phyloP scores from a whole-genome alignment of 805 yeast species.

The Nakazawaea peltata region DNA sequence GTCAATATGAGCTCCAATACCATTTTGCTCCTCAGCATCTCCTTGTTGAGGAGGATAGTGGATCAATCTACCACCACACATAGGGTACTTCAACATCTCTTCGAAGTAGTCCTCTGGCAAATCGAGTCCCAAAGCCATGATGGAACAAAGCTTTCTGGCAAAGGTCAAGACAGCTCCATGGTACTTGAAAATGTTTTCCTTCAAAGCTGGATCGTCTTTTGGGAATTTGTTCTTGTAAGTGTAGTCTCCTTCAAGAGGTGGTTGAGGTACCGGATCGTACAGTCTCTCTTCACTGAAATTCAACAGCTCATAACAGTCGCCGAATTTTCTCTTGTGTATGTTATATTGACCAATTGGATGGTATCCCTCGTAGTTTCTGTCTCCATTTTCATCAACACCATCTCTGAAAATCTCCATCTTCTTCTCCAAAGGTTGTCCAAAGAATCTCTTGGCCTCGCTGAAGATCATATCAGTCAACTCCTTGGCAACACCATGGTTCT shows the following conservation, averaged over 20 bases:
- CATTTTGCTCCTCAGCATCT: conserved; percentile 19
- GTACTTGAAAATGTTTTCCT: conserved; percentile 16
- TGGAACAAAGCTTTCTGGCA: conserved; percentile 17
- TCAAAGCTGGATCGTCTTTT: conserved; percentile 17
- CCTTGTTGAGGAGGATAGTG: conserved; percentile 25
- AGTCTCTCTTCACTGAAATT: conserved; percentile 21
- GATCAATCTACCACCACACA: conserved; percentile 23
- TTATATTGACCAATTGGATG: conserved; percentile 18
- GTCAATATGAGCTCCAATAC: conserved; percentile 34
- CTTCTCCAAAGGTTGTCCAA: conserved; percentile 15
- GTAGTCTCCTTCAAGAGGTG: conserved; percentile 15
- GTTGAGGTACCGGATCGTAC: conserved; percentile 16
- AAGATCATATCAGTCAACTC: conserved; percentile 15
- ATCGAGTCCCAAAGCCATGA: conserved; percentile 23
- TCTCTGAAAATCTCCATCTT: conserved; percentile 17
- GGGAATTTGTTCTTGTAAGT: conserved; percentile 21
- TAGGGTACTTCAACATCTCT: conserved; percentile 16
- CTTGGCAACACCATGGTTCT: conserved; percentile 22
- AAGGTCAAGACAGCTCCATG: conserved; percentile 16
- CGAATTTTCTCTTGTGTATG: conserved; percentile 11
- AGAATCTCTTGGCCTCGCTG: conserved; percentile 18
- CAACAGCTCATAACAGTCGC: conserved; percentile 27
- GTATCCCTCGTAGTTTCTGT: conserved; percentile 20
- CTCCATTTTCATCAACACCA: conserved; percentile 16
- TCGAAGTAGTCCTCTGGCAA: conserved; percentile 20